Evolutionary conservation across 148 eudicot genomes (phyloP).

Genomic region (Chenopodium berlandieri): DNA sequence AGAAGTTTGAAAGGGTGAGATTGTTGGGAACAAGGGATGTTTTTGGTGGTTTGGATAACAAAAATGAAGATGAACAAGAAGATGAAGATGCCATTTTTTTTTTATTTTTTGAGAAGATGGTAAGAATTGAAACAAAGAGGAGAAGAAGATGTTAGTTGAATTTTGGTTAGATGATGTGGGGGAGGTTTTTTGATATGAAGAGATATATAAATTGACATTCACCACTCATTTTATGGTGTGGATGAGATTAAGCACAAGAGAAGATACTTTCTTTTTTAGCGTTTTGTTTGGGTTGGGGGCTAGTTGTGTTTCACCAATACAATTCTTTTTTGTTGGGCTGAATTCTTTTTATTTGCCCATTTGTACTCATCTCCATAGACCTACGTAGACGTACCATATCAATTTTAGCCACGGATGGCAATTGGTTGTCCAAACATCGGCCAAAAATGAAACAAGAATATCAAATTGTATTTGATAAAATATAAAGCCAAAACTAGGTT

Average conservation of each 20-base stretch:
- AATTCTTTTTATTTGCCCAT: too few relatives aligned
- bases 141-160: neutral
- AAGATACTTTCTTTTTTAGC: slow-evolving; percentile 2
- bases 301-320: too few relatives aligned
- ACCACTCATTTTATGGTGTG: slow-evolving; percentile 29
- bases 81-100: slow-evolving; percentile 5
- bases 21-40: neutral
- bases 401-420: too few relatives aligned
- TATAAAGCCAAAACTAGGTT: too few relatives aligned
- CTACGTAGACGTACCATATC: too few relatives aligned
- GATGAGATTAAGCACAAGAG: slow-evolving; percentile 21
- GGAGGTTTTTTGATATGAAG: neutral
- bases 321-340: too few relatives aligned
- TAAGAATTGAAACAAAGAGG: neutral
- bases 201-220: neutral
- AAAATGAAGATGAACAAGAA: neutral
- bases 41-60: slow-evolving; percentile 8
- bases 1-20: neutral
- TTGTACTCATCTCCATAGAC: too few relatives aligned
- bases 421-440: too few relatives aligned
- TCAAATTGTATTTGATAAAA: too few relatives aligned
- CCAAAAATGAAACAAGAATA: too few relatives aligned
- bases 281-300: neutral
- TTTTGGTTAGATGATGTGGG: neutral
- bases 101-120: neutral